Conservation (phyloP, 768 basidiomycete species). For the Chalciporus chontae region DNA sequence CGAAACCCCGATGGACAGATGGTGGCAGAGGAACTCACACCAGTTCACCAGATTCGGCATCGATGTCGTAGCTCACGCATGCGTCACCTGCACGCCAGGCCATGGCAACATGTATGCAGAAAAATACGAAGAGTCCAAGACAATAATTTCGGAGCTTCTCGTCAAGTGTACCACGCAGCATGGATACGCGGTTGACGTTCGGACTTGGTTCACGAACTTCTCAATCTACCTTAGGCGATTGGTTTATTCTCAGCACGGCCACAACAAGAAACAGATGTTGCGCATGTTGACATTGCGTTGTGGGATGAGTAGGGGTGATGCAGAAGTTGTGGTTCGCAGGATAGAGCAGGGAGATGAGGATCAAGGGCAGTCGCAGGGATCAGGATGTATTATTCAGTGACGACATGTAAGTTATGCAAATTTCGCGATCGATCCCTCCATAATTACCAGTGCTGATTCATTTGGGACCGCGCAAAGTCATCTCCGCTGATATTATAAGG, state of each 20-base stretch:
- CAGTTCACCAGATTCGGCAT: conserved; percentile 24
- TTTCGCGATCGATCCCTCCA: neutral
- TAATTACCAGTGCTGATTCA: neutral
- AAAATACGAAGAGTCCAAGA: conserved; percentile 36
- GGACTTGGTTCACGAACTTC: conserved; percentile 23
- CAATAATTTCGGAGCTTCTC: conserved; percentile 23
- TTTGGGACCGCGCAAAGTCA: neutral
- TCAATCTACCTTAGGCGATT: conserved; percentile 23
- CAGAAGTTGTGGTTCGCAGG: conserved; percentile 14
- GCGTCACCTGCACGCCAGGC: conserved; percentile 32
- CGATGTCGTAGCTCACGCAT: conserved; percentile 24
- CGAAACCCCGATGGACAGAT: conserved; percentile 30
- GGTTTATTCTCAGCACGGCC: conserved; percentile 18
- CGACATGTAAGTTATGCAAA: conserved; percentile 7
- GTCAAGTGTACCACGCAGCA: conserved; percentile 17
- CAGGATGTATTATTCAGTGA: conserved; percentile 20
- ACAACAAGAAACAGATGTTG: conserved; percentile 24
- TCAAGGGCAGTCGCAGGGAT: neutral
- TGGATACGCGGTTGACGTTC: conserved; percentile 20
- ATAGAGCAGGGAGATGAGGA: conserved; percentile 12
- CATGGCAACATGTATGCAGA: conserved; percentile 29
- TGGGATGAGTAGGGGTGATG: conserved; percentile 23
- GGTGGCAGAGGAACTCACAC: conserved; percentile 31
- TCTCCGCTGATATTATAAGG: conserved; percentile 2
- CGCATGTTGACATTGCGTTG: conserved; percentile 23